Evolutionary conservation across 2,329 filamentous ascomycete species (phyloP).

Genomic region (Dissoconium aciculare): DNA sequence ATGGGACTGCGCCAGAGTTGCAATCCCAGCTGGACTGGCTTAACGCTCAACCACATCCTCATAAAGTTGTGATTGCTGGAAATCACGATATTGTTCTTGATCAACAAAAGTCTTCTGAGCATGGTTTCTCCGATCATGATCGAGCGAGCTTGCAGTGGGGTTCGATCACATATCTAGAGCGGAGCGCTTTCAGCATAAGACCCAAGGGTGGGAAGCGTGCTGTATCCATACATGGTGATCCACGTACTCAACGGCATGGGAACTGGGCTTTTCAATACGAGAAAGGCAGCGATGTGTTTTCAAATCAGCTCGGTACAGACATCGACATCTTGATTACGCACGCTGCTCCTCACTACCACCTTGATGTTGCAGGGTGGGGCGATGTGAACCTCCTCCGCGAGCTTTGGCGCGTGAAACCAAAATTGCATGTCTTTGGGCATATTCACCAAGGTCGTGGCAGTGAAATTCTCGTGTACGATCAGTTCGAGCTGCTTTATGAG

Average conservation of each 20-base stretch:
- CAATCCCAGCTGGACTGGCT: constrained; percentile 13
- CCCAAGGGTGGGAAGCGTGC: constrained; percentile 33
- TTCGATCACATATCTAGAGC: constrained; percentile 24
- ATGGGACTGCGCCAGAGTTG: constrained; percentile 10
- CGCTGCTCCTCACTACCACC: constrained; percentile 24
- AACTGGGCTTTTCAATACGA: constrained; percentile 32
- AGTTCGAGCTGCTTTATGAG: constrained; percentile 56
- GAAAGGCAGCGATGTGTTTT: constrained; percentile 15
- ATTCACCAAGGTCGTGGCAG: constrained; percentile 25
- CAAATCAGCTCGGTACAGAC: constrained; percentile 8
- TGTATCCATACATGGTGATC: constrained; percentile 61
- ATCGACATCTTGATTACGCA: constrained; percentile 30
- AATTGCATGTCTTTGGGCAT: constrained; percentile 28
- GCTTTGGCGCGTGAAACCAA: constrained; percentile 21
- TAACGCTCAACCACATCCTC: constrained; percentile 8
- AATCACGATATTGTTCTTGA: constrained; percentile 14
- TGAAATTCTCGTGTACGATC: constrained; percentile 52
- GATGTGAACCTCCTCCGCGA: constrained; percentile 21
- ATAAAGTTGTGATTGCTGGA: constrained; percentile 17
- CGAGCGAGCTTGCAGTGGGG: constrained; percentile 21
- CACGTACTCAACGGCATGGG: constrained; percentile 51
- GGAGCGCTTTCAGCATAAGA: constrained; percentile 23
- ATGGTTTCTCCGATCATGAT: constrained; percentile 1
- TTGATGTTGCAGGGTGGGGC: constrained; percentile 24
- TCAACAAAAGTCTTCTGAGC: constrained; percentile 8